A percentile compares a stretch with the other conserved stretches of the same genome.
Evolutionary conservation across 331 rosid species (phyloP).

Genomic region (Acacia concinna): DNA sequence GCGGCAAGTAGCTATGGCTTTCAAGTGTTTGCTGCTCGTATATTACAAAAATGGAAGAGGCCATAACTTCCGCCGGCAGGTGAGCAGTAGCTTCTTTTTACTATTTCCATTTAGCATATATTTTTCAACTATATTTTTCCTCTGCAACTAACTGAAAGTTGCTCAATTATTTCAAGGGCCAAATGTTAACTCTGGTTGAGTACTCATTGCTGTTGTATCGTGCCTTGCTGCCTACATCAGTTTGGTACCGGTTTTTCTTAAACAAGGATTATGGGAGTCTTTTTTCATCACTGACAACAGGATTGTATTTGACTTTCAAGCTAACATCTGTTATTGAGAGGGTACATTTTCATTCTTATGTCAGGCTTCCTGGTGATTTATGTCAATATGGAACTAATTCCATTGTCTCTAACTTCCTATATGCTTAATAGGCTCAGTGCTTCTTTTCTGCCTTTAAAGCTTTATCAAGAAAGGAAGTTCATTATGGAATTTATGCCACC

Average conservation of each 20-base stretch:
- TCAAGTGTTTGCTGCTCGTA: conserved; percentile 77
- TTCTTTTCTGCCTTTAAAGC: conserved; percentile 65
- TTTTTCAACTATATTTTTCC: conserved; percentile 28
- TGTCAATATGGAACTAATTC: background rate
- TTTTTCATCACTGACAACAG: conserved; percentile 85
- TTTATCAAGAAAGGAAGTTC: conserved; percentile 62
- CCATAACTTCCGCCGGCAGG: conserved; percentile 78
- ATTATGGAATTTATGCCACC: conserved; percentile 73
- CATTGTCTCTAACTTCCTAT: conserved; percentile 15
- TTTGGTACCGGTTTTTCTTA: conserved; percentile 88
- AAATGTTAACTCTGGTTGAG: conserved; percentile 79
- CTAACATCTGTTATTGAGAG: conserved; percentile 79
- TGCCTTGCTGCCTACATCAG: conserved; percentile 80
- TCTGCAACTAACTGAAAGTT: conserved; percentile 35
- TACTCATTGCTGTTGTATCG: conserved; percentile 75
- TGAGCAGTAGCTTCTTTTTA: conserved; percentile 37
- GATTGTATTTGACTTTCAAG: conserved; percentile 89
- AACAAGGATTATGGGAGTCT: conserved; percentile 84
- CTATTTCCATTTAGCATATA: conserved; percentile 19
- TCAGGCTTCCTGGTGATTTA: conserved; percentile 17
- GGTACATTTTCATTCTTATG: conserved; percentile 48
- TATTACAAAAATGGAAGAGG: conserved; percentile 84
- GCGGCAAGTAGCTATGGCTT: conserved; percentile 83
- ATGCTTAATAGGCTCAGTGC: conserved; percentile 52
- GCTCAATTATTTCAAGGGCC: conserved; percentile 61